Conservation (phyloP, 2,329 filamentous ascomycete genomes). For the Colletotrichum sp. region DNA sequence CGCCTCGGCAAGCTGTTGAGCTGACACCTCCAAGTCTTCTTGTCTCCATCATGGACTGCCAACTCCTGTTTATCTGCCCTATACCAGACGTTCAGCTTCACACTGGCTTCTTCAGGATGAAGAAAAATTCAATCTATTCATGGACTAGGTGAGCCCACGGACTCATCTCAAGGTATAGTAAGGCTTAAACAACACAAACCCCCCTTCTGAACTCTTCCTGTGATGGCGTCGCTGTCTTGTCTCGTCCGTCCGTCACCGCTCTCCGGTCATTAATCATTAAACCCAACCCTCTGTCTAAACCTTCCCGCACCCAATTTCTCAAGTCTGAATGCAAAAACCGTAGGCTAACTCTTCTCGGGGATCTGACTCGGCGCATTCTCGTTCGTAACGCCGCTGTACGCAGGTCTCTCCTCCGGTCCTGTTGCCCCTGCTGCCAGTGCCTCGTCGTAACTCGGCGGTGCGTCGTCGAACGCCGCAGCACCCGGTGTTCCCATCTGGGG, state of each 20-base stretch:
- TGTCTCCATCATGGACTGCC: neutral
- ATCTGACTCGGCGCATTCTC: constrained; percentile 63
- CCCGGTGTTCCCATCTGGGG: constrained; percentile 57
- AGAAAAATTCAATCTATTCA: neutral
- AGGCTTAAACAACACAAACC: neutral
- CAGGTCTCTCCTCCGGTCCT: constrained; percentile 74
- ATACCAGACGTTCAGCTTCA: neutral
- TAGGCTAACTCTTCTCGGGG: constrained; percentile 40
- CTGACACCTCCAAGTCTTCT: neutral
- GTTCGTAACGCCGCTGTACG: constrained; percentile 69
- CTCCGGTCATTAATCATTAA: constrained; percentile 1
- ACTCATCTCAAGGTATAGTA: neutral
- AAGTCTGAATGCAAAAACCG: neutral
- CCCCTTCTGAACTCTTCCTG: neutral
- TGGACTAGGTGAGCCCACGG: neutral
- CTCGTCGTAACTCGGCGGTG: constrained; percentile 95
- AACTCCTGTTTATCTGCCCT: neutral
- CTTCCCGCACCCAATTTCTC: neutral
- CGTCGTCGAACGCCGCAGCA: constrained; percentile 66
- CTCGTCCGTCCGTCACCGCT: neutral
- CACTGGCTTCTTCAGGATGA: neutral
- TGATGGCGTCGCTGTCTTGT: neutral
- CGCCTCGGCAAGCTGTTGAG: neutral
- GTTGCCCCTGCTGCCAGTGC: constrained; percentile 79
- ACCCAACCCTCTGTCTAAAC: neutral